Conservation (phyloP, 2,329 filamentous ascomycete species). For the Calonectria pseudoturangicola region DNA sequence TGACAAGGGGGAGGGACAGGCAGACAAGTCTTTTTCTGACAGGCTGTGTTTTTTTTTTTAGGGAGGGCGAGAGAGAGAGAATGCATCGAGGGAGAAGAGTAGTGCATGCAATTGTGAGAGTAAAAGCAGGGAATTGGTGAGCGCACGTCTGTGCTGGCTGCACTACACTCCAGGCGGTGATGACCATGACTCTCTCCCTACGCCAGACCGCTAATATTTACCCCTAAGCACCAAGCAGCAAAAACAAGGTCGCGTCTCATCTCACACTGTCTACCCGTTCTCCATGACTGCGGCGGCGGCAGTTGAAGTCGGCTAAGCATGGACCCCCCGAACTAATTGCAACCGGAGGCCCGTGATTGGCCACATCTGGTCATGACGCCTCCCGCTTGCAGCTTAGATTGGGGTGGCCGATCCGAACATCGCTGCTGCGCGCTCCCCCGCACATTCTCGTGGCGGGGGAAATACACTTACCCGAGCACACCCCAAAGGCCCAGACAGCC, state of each 20-base stretch:
- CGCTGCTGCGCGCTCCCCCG: conserved; percentile 14
- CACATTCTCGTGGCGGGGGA: conserved; percentile 34
- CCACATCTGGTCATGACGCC: conserved; percentile 5
- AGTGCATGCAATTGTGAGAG: too few relatives aligned
- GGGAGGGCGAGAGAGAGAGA: too few relatives aligned
- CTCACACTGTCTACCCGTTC: background rate
- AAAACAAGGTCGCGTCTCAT: background rate
- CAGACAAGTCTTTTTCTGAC: too few relatives aligned
- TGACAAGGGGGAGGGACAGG: background rate
- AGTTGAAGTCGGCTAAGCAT: conserved; percentile 42
- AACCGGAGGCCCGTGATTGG: conserved; percentile 30
- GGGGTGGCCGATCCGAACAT: conserved; percentile 29
- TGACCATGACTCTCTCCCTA: too few relatives aligned
- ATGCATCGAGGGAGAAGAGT: too few relatives aligned
- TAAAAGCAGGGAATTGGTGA: too few relatives aligned
- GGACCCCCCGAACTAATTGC: conserved; percentile 24
- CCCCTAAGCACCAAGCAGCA: too few relatives aligned
- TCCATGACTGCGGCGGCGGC: conserved; percentile 28
- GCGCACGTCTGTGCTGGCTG: too few relatives aligned
- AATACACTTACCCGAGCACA: conserved; percentile 44
- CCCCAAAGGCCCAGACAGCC: background rate
- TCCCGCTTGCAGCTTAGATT: conserved; percentile 18
- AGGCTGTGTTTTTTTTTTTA: too few relatives aligned
- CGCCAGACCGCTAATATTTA: too few relatives aligned
- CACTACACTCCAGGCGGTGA: too few relatives aligned